Percentiles rank a stretch among this genome's conserved stretches.
Evolutionary conservation across 306 rosid species (phyloP).

Genomic region (Medicago arabica): DNA sequence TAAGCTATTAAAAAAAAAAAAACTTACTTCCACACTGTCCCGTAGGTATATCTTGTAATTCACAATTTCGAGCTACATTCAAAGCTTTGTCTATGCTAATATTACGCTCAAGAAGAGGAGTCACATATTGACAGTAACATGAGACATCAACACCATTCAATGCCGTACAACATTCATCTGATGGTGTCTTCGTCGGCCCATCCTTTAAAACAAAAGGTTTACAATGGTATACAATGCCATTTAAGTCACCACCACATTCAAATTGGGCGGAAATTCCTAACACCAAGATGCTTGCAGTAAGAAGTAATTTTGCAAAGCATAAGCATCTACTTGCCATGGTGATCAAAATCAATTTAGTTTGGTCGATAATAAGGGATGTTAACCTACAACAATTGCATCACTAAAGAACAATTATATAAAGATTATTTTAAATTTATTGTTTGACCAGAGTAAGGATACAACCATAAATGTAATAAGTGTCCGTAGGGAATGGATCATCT

Average conservation of each 20-base stretch:
- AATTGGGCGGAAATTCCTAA: background rate
- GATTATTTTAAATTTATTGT: too few relatives aligned
- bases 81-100: background rate
- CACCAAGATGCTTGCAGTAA: background rate
- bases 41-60: background rate
- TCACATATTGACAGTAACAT: background rate
- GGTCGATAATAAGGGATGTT: too few relatives aligned
- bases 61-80: background rate
- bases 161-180: background rate
- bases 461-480: too few relatives aligned
- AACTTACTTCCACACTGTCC: slow-evolving; percentile 1
- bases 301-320: background rate
- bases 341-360: background rate
- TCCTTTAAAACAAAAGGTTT: background rate
- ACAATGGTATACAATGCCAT: background rate
- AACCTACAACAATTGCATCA: too few relatives aligned
- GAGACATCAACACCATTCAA: background rate
- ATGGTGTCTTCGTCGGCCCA: background rate
- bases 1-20: too few relatives aligned
- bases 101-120: background rate
- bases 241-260: background rate
- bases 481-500: too few relatives aligned
- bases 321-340: slow-evolving; percentile 2
- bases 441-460: too few relatives aligned
- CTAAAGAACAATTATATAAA: background rate